Percentiles rank a stretch among this genome's conserved stretches.
Evolutionary conservation across 139 green algal genomes (phyloP).

Genomic region (Coelastrella sp.): DNA sequence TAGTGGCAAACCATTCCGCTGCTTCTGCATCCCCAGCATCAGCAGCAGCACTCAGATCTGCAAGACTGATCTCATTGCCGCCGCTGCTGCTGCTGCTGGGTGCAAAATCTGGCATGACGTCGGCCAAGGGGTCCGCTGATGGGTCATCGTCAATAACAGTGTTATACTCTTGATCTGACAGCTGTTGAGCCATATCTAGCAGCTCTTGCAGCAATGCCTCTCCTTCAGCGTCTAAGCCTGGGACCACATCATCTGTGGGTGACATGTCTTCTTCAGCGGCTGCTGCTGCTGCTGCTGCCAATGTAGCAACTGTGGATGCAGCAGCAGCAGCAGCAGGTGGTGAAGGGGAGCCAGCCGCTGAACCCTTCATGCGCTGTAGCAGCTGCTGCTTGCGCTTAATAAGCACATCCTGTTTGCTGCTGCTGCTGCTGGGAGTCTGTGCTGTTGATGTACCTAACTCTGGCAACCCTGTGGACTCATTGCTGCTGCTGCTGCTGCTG

Average conservation of each 20-base stretch:
- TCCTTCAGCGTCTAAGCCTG: not conserved
- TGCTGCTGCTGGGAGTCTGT: not conserved
- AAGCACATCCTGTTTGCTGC: not conserved
- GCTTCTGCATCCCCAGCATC: slow-evolving; percentile 12
- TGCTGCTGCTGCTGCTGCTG: slow-evolving; percentile 11
- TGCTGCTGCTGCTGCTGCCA: slow-evolving; percentile 21
- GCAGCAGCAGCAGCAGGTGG: not conserved
- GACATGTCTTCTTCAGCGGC: not conserved
- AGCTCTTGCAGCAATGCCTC: slow-evolving; percentile 32
- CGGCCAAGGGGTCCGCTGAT: slow-evolving; percentile 8
- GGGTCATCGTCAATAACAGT: slow-evolving; percentile 11
- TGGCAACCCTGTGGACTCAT: not conserved
- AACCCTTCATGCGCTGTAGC: slow-evolving; percentile 28
- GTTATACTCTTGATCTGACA: not conserved
- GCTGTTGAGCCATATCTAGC: slow-evolving; percentile 12
- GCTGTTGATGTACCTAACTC: not conserved
- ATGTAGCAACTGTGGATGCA: not conserved
- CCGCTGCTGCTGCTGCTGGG: slow-evolving; percentile 13
- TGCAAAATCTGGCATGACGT: not conserved
- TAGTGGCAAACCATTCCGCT: slow-evolving; percentile 1
- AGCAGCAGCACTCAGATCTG: not conserved
- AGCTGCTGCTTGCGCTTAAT: slow-evolving; percentile 35
- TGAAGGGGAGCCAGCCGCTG: not conserved
- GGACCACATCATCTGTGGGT: not conserved
- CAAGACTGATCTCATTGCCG: not conserved